Conservation (phyloP, 768 basidiomycete species). For the Mycena metata region DNA sequence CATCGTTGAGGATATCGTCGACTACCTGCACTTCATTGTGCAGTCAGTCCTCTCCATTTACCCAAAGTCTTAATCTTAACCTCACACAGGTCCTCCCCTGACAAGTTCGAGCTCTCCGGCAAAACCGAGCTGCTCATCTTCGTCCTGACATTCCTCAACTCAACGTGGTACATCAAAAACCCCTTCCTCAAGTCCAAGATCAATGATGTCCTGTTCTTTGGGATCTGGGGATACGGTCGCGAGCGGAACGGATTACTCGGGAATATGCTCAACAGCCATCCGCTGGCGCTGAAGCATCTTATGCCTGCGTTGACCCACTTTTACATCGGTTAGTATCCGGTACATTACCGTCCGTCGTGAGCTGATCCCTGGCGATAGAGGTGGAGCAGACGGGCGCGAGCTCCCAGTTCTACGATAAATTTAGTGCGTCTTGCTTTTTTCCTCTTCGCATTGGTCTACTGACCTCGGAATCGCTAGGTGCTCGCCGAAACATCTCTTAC, state of each 20-base stretch:
- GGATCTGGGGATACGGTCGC: conserved; percentile 75
- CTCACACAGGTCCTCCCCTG: conserved; percentile 69
- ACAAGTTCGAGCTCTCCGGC: conserved; percentile 86
- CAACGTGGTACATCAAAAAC: conserved; percentile 98
- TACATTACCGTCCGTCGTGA: background rate
- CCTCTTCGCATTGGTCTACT: conserved; percentile 12
- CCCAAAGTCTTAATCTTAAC: background rate
- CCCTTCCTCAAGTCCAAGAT: conserved; percentile 98
- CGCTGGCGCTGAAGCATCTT: conserved; percentile 87
- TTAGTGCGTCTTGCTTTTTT: conserved; percentile 69
- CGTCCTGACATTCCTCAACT: conserved; percentile 90
- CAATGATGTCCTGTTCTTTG: conserved; percentile 88
- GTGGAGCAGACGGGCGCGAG: conserved; percentile 98
- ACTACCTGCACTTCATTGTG: conserved; percentile 87
- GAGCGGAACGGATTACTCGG: conserved; percentile 83
- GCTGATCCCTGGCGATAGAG: conserved; percentile 63
- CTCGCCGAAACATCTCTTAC: conserved; percentile 85
- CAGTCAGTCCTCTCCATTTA: conserved; percentile 62
- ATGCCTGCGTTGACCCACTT: conserved; percentile 94
- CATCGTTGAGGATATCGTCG: conserved; percentile 92
- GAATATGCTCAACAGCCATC: conserved; percentile 85
- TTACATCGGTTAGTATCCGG: conserved; percentile 81
- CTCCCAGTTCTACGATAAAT: conserved; percentile 99
- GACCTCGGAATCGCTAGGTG: conserved; percentile 54
- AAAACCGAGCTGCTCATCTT: conserved; percentile 91